Evolutionary conservation across 768 basidiomycete genomes (phyloP), one percentile per base, ranked within the genome.

Genomic region (Rhodocollybia butyracea): DNA sequence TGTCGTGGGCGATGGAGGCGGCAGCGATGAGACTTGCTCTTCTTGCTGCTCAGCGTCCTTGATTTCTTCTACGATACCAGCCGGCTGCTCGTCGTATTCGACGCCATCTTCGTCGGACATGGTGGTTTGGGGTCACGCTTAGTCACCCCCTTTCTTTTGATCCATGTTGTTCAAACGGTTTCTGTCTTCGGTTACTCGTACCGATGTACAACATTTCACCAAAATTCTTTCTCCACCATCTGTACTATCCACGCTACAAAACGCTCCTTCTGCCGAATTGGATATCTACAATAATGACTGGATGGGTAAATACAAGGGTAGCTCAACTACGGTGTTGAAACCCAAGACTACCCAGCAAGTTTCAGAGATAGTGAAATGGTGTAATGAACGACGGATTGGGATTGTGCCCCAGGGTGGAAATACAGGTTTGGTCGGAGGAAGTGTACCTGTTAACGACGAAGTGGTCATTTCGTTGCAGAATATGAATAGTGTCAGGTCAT

Each of bases 361-460:
- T 66, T 89, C 88, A 68, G 75, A 88, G 61, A 89, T 98, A 52
- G 76, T 98, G 65, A 87, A 85, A 66, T 91, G 86, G 77, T 98
- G 97, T 70, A 84, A 87, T 62, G 77, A 86, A 52, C 79, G 84
- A 55, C 79, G 82, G 53, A 89, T 99, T 39, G 87, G 86, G n/a
- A 82, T 98, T 52, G 94, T 97, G 2, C 97, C 97, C 2, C 97
- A 99, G 70, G 96, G 97, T 45, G 97, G 97, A 43, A 99, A 99
- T 73, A 99, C 97, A 0, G 97, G 97, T 15, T 82, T 99, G 12
- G 97, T 99, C 34, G 97, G 95, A 54, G 97, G 97, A 34, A 86
- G 94, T 59, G 89, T 96, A 11, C 96, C 97, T 0, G 67, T 94
- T 36, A 76, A 84, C 61, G 88, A 95, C 67, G 97, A 99, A 70